Conservation (phyloP, 345 rosid species). For the Hevea brasiliensis region DNA sequence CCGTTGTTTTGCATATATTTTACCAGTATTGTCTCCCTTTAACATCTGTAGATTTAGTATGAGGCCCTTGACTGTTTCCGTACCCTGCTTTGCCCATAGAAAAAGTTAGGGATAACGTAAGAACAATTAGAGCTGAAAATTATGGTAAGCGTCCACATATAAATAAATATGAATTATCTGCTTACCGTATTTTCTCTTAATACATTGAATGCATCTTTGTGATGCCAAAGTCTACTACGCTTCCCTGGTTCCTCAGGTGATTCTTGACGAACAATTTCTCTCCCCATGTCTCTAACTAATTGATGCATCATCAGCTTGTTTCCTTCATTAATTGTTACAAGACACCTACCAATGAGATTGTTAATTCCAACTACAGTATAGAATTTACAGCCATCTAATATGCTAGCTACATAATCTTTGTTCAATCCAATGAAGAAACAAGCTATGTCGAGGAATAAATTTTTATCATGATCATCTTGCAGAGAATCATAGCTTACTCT, state of each 20-base stretch:
- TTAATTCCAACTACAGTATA: conserved; percentile 17
- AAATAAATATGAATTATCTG: background rate
- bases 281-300: conserved; percentile 13
- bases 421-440: conserved; percentile 12
- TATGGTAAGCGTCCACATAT: background rate
- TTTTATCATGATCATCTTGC: conserved; percentile 17
- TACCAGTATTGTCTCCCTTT: background rate
- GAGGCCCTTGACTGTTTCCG: conserved; percentile 11
- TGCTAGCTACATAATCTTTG: background rate
- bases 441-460: conserved; percentile 13
- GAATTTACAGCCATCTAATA: conserved; percentile 14
- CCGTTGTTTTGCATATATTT: background rate
- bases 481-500: conserved; percentile 17
- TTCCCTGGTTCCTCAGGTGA: conserved; percentile 17
- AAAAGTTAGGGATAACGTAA: background rate
- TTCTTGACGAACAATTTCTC: conserved; percentile 20
- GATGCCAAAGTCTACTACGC: conserved; percentile 16
- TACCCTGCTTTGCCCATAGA: conserved; percentile 9
- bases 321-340: conserved; percentile 15
- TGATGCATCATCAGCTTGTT: conserved; percentile 15
- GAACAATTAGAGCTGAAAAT: background rate
- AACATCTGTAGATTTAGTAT: background rate
- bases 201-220: conserved; percentile 6
- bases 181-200: conserved; percentile 8
- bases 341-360: conserved; percentile 18